phyloP scores from a whole-genome alignment of 2,329 filamentous ascomycete genomes.

The Dendrostoma leiphaemia region DNA sequence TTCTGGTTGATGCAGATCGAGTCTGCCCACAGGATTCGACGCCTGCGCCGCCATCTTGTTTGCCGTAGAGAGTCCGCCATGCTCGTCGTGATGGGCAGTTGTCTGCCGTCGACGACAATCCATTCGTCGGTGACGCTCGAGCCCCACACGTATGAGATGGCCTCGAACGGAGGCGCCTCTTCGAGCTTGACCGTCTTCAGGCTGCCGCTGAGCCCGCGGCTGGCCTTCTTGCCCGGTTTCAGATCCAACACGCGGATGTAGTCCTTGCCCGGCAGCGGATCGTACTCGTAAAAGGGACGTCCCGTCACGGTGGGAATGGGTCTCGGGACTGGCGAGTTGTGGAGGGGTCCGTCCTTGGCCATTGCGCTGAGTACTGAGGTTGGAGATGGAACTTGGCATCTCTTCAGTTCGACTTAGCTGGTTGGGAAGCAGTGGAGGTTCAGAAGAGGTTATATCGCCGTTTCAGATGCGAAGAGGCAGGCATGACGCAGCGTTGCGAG shows the following conservation, averaged over 20 bases:
- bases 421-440: too few relatives aligned
- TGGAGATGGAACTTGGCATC: too few relatives aligned
- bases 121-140: neutral
- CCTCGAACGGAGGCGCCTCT: neutral
- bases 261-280: neutral
- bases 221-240: neutral
- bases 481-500: too few relatives aligned
- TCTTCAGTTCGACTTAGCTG: too few relatives aligned
- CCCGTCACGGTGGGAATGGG: neutral
- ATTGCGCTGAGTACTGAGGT: too few relatives aligned
- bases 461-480: too few relatives aligned
- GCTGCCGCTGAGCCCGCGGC: neutral
- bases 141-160: conserved; percentile 5
- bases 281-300: neutral
- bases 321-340: neutral
- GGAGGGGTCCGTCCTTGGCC: too few relatives aligned
- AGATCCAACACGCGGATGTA: neutral
- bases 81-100: neutral
- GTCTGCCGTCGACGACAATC: neutral
- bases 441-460: too few relatives aligned
- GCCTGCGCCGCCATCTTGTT: neutral
- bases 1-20: conserved; percentile 8
- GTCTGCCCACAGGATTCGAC: neutral
- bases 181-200: neutral
- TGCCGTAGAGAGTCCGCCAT: neutral